phyloP scores from a whole-genome alignment of 768 basidiomycete genomes.

The Pisolithus microcarpus region DNA sequence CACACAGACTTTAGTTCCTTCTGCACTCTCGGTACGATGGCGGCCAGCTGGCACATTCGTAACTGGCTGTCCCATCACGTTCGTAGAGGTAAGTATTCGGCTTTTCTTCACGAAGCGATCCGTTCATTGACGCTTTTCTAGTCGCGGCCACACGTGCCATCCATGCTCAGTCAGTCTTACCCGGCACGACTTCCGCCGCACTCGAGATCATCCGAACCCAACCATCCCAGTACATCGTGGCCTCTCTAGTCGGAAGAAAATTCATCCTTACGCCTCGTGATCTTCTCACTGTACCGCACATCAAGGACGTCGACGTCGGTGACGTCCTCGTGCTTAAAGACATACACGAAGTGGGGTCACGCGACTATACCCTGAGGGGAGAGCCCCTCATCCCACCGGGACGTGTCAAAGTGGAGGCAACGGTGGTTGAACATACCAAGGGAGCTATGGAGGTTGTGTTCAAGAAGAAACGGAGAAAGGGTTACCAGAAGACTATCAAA shows the following conservation, averaged over 20 bases:
- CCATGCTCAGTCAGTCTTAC: conserved; percentile 25
- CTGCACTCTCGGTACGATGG: no score
- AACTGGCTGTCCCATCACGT: conserved; percentile 21
- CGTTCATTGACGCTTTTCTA: conserved; percentile 7
- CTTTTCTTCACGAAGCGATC: conserved; percentile 1
- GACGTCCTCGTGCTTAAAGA: conserved; percentile 76
- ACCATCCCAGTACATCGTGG: conserved; percentile 87
- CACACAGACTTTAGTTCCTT: neutral
- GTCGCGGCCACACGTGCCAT: conserved; percentile 16
- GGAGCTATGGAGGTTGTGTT: conserved; percentile 85
- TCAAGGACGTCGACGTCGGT: conserved; percentile 81
- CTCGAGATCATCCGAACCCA: conserved; percentile 82
- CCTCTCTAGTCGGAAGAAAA: conserved; percentile 77
- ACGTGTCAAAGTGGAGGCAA: conserved; percentile 71
- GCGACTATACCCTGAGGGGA: conserved; percentile 87
- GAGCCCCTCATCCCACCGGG: conserved; percentile 60
- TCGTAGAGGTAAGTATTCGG: conserved; percentile 13
- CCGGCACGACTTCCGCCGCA: conserved; percentile 49
- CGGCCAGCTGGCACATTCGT: conserved; percentile 15
- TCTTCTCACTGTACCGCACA: conserved; percentile 86
- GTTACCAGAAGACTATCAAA: conserved; percentile 88
- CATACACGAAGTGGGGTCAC: conserved; percentile 91
- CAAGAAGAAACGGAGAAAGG: conserved; percentile 98
- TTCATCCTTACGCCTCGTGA: conserved; percentile 89
- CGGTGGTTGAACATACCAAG: conserved; percentile 97